Evolutionary conservation across 192 early-diverging fungal genomes (phyloP), one percentile per base, ranked within the genome.

Genomic region (Mortierella antarctica): DNA sequence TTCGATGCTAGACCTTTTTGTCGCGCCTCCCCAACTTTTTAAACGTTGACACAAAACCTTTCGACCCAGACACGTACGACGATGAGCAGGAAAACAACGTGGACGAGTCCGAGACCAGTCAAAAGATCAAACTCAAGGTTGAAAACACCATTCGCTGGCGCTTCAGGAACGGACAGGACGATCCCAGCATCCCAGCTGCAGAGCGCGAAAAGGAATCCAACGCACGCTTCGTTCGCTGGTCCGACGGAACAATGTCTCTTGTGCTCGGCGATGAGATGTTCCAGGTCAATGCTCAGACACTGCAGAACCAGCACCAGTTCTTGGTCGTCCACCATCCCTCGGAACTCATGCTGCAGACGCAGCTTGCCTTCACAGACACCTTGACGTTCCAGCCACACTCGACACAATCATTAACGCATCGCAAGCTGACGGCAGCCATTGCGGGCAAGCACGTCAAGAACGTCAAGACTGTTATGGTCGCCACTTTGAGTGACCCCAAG

Each of bases 121-220:
- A 67, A 63, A 82, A 62, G 78, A 84, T 82, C 42, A 84, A 63
- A 60, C 83, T 86, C 47, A 85, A 72, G 51, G 83, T 91, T 12
- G 91, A 96, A 74, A 92, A 89, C 71, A 92, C 90, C 1, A 91
- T 96, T 18, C 87, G 95, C 20, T 96, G 95, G 95, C 84, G 95
- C 42, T 80, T 80, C 55, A 80, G 72, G 77, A 60, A 80, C 7
- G 77, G 77, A 44, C 70, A 80, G 46, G 82, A 87, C 41, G 83
- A 78, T 15, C 66, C 67, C 39, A 80, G 83, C 50, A 82, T 63
- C 14, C 57, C 62, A 44, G 58, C 71, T 2, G 60, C 70, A 6
- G 73, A 86, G 39, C 74, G 74, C 70, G 81, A 64, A 52, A 89
- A 90, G 70, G 90, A 94, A 67, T 93, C 92, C 20, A 94, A 95